Percentiles rank a stretch among this genome's conserved stretches.
Conservation (phyloP, 192 early-diverging fungal species). For the Chytriomyces sp. region DNA sequence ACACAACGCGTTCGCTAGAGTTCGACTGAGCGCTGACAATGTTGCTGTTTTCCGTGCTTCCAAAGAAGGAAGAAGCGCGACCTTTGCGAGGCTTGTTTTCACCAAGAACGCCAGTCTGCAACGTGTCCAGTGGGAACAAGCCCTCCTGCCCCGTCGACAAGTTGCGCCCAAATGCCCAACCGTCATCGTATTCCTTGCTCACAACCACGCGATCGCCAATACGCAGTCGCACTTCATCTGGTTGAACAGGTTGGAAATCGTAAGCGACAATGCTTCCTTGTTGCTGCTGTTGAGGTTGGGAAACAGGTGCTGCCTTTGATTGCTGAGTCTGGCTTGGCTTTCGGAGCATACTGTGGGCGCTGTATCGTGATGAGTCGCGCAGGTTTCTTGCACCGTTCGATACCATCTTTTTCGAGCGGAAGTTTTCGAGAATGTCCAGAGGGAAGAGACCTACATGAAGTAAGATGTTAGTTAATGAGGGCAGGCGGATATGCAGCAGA, state of each 20-base stretch:
- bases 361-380: background rate
- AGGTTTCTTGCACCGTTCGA: background rate
- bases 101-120: background rate
- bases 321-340: background rate
- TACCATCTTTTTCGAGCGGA: background rate
- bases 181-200: slow-evolving; percentile 16
- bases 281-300: background rate
- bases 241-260: slow-evolving; percentile 13
- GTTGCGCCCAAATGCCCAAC: slow-evolving; percentile 31
- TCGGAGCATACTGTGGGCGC: background rate
- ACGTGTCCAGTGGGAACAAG: slow-evolving; percentile 22
- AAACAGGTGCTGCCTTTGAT: background rate
- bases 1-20: background rate
- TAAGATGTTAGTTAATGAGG: too few relatives aligned
- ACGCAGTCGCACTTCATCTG: slow-evolving; percentile 2
- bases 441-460: background rate
- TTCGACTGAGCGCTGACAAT: background rate
- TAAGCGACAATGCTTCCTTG: slow-evolving; percentile 5
- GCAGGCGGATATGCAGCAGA: too few relatives aligned
- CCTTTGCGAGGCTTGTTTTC: slow-evolving; percentile 4
- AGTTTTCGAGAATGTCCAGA: slow-evolving; percentile 18
- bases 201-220: slow-evolving; percentile 5
- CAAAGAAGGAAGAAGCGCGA: slow-evolving; percentile 21
- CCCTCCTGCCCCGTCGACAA: slow-evolving; percentile 6
- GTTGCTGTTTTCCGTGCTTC: slow-evolving; percentile 4